Evolutionary conservation across 805 yeast species (phyloP), one percentile per base, ranked within the genome.

Genomic region (Kluyveromyces starmeri): DNA sequence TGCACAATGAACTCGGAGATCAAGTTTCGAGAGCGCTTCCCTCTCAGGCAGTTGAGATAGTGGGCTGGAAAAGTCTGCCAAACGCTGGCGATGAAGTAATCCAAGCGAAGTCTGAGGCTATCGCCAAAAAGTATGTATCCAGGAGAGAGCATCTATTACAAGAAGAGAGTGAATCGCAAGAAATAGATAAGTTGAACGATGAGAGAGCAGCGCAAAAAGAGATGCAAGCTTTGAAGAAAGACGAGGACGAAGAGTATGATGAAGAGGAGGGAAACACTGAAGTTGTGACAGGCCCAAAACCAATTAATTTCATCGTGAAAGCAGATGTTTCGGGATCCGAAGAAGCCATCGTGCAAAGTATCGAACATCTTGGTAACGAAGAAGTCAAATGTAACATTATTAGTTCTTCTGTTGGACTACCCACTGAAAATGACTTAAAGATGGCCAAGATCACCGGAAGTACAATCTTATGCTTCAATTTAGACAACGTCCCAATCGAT

Each of bases 251-350:
- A 5, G 51, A 51, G 1, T 60, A 55, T 36, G 64, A 50, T 6
- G 47, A 27, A n/a, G 44, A 43, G 9, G 60, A 51, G 7, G 62
- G 53, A 3, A 47, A 46, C 3, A 46, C 47, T 3, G 40, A 36
- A 15, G 39, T 25, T 27, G 50, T 27, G 34, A 35, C 27, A 35
- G 55, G 34, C 31, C 50, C 52, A 4, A 46, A 45, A 19, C 54
- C 61, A 10, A 59, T 74, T 4, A 73, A 75, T 20, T 85, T 78
- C 44, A 77, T 92, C 18, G 65, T 92, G 22, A 85, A 83, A 52
- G 83, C 95, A 0, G 98, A 92, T 59, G 96, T 89, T 1, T 78
- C 79, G 45, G 98, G 98, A 0, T 88, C 97, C 1, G 82, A 83
- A 0, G 98, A 92, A 53, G 98, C 98, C 2, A 82, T 92, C 21